Conservation (phyloP, 257 asterid genomes). For the Przewalskia tangutica region DNA sequence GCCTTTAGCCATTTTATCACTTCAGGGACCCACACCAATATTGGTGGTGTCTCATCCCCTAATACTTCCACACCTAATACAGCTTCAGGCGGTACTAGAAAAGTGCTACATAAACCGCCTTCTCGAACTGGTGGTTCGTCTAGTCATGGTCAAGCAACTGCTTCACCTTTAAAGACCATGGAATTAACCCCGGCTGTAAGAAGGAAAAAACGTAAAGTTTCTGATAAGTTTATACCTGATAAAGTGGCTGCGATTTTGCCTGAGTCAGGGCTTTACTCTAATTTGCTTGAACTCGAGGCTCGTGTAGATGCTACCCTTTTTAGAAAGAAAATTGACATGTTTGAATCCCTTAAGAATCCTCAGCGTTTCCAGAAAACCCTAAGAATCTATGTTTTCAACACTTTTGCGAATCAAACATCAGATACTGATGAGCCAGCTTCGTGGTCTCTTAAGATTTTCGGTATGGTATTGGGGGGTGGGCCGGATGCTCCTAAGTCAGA, state of each 20-base stretch:
- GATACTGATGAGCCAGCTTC: constrained; percentile 49
- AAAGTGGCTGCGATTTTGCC: constrained; percentile 60
- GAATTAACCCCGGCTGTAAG: constrained; percentile 76
- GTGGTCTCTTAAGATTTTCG: constrained; percentile 71
- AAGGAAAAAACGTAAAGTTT: constrained; percentile 53
- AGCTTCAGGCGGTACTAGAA: constrained; percentile 34
- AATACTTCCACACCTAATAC: constrained; percentile 40
- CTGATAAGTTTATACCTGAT: constrained; percentile 53
- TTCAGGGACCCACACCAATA: constrained; percentile 14
- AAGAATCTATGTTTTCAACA: constrained; percentile 32
- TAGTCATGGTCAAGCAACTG: constrained; percentile 42
- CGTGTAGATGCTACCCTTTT: constrained; percentile 58
- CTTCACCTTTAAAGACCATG: constrained; percentile 86
- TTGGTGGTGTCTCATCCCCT: constrained; percentile 35
- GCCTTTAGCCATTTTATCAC: constrained; percentile 27
- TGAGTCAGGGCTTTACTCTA: constrained; percentile 69
- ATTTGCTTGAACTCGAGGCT: constrained; percentile 65
- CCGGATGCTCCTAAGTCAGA: constrained; percentile 34
- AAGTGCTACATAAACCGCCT: constrained; percentile 50
- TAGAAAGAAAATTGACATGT: constrained; percentile 56
- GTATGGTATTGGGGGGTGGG: constrained; percentile 65
- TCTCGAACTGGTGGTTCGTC: constrained; percentile 51
- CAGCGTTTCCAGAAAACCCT: constrained; percentile 18
- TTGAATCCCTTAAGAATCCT: constrained; percentile 23
- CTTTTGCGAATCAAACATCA: constrained; percentile 23